Evolutionary conservation across 257 asterid species (phyloP), one percentile per base, ranked within the genome.

Genomic region (Solanum piurae): DNA sequence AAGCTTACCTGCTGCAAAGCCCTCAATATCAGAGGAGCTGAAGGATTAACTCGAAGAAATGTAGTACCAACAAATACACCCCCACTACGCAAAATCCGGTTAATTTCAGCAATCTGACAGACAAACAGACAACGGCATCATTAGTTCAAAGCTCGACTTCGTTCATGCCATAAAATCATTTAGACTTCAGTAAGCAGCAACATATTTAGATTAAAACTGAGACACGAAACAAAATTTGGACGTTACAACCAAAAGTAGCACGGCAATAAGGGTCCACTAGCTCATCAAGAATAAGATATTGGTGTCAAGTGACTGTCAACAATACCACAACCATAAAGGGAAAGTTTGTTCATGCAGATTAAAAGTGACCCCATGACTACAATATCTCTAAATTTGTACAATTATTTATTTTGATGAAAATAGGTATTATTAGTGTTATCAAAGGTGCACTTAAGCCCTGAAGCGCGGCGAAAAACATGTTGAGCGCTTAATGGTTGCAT

Each of bases 31-130:
- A 92, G 88, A 85, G 98, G 97, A 89, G 98, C 91, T 11, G 98
- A 91, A 83, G 98, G 89, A 90, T 86, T 94, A 89, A 83, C 89
- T 87, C 98, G 95, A 89, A 95, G 98, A 92, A 97, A 95, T 87
- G 99, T 95, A 86, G 92, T 95, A 31, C 98, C 99, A 55, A 97
- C 99, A 89, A 95, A 97, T 68, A 95, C 88, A 71, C 99, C 99
- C 87, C 98, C 98, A 89, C 98, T 95, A 88, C 92, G 90, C 88
- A 97, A 89, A 87, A 97, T 91, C 69, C 98, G 94, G 84, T 95
- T 95, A 71, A 97, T 97, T 85, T 97, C 99, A 88, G 99, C 98
- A 83, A 97, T 83, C 99, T 97, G 92, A 23, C 75, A 89, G 6
- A 71, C 20, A 89, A 88, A 62, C 27, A 86, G 40, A 90, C 33